phyloP scores from a whole-genome alignment of 2,329 filamentous ascomycete species.

The Alternaria ventricosa region DNA sequence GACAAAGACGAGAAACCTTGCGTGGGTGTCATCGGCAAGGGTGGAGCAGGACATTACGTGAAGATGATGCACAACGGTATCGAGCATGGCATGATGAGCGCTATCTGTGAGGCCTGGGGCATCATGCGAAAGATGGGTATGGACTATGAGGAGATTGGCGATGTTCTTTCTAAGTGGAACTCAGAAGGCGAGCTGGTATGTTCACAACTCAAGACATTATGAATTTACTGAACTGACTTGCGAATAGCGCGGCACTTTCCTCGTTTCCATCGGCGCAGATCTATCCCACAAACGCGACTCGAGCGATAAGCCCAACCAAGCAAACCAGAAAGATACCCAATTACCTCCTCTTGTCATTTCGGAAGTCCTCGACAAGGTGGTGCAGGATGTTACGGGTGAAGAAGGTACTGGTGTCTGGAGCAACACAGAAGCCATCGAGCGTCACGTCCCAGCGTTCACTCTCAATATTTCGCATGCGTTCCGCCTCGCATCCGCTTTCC shows the following conservation, averaged over 20 bases:
- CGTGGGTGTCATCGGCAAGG: slow-evolving; percentile 65
- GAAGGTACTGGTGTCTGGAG: slow-evolving; percentile 74
- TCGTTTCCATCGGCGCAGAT: slow-evolving; percentile 67
- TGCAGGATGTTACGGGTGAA: slow-evolving; percentile 70
- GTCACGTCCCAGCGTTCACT: slow-evolving; percentile 70
- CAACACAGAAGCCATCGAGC: slow-evolving; percentile 65
- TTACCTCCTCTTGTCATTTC: slow-evolving; percentile 60
- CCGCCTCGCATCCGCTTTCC: slow-evolving; percentile 68
- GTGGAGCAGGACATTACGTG: slow-evolving; percentile 72
- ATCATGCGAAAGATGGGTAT: slow-evolving; percentile 67
- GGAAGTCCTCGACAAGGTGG: slow-evolving; percentile 72
- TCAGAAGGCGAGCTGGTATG: slow-evolving; percentile 61
- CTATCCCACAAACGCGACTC: slow-evolving; percentile 62
- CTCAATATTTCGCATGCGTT: slow-evolving; percentile 69
- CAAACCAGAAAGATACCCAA: slow-evolving; percentile 14
- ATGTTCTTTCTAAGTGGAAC: slow-evolving; percentile 68
- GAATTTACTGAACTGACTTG: background rate
- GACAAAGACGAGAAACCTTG: slow-evolving; percentile 66
- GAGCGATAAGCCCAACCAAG: slow-evolving; percentile 13
- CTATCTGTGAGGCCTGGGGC: slow-evolving; percentile 69
- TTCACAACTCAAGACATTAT: background rate
- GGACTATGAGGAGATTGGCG: slow-evolving; percentile 65
- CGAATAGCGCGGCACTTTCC: slow-evolving; percentile 61
- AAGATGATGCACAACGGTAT: slow-evolving; percentile 82
- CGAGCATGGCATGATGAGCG: slow-evolving; percentile 73